A percentile compares a stretch with the other conserved stretches of the same genome.
phyloP scores from a whole-genome alignment of 768 basidiomycete genomes.

The Cystofilobasidium ferigula region DNA sequence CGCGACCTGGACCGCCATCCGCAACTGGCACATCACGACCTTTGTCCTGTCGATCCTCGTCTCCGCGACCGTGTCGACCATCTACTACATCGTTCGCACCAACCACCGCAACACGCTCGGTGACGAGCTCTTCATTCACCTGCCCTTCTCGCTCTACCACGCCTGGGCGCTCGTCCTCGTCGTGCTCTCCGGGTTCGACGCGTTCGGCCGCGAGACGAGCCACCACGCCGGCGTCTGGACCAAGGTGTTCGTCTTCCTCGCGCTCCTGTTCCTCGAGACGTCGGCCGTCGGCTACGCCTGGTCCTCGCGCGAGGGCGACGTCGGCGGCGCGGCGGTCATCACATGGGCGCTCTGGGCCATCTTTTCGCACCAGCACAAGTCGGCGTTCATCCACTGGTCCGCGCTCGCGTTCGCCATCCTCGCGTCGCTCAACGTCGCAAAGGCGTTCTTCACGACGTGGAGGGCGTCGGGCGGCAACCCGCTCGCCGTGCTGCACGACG shows the following conservation, averaged over 20 bases:
- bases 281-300: constrained; percentile 21
- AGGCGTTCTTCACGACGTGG: constrained; percentile 21
- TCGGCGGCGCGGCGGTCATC: constrained; percentile 23
- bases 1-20: constrained; percentile 42
- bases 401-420: constrained; percentile 24
- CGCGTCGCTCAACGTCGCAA: constrained; percentile 16
- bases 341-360: constrained; percentile 22
- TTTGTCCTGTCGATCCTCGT: constrained; percentile 23
- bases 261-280: constrained; percentile 30
- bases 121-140: constrained; percentile 32
- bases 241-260: constrained; percentile 90
- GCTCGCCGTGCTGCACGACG: constrained; percentile 18
- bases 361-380: constrained; percentile 14
- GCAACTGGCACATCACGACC: constrained; percentile 20
- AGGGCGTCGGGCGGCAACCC: constrained; percentile 1
- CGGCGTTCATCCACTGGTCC: constrained; percentile 25
- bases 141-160: constrained; percentile 81
- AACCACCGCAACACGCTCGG: constrained; percentile 13
- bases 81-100: constrained; percentile 14
- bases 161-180: constrained; percentile 23
- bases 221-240: constrained; percentile 73
- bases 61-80: constrained; percentile 20
- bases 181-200: constrained; percentile 33
- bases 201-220: constrained; percentile 56
- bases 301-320: constrained; percentile 8